Percentiles rank a stretch among this genome's conserved stretches.
Conservation (phyloP, 2,329 filamentous ascomycete species). For the Nemania abortiva region DNA sequence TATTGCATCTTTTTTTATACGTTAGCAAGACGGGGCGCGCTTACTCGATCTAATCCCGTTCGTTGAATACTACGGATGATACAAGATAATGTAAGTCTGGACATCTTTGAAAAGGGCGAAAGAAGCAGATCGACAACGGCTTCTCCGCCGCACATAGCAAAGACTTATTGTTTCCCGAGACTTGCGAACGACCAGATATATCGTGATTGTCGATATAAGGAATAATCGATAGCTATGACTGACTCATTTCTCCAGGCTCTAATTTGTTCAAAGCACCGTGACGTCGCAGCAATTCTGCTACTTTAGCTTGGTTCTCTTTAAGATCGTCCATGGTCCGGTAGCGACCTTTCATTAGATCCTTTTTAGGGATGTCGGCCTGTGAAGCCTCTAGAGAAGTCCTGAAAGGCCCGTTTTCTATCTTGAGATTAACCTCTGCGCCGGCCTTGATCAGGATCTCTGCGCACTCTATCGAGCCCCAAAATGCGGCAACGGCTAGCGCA, state of each 20-base stretch:
- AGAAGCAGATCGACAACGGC: too few relatives aligned
- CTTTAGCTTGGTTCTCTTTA: not conserved
- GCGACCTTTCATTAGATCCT: not conserved
- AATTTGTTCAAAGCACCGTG: not conserved
- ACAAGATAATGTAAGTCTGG: too few relatives aligned
- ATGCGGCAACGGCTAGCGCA: slow-evolving; percentile 15
- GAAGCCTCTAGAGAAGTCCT: slow-evolving; percentile 4
- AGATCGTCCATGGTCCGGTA: not conserved
- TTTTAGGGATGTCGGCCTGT: not conserved
- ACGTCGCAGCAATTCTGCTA: not conserved
- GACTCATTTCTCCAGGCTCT: not conserved
- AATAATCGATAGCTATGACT: too few relatives aligned
- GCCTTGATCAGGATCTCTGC: not conserved
- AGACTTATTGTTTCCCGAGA: not conserved
- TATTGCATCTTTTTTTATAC: not conserved
- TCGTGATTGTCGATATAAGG: not conserved
- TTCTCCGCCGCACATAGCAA: not conserved
- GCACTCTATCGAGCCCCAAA: not conserved
- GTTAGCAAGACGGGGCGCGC: not conserved
- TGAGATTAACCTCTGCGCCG: slow-evolving; percentile 21
- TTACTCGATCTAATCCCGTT: too few relatives aligned
- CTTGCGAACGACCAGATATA: not conserved
- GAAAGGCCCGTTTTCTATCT: slow-evolving; percentile 12
- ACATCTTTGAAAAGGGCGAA: too few relatives aligned
- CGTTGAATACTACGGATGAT: too few relatives aligned